A percentile compares a stretch with the other conserved stretches of the same genome.
These are phyloP conservation scores for Leptographium flavum DNA, from an alignment of 2,329 filamentous ascomycete genomes.

Conservation along the genomic window DNA sequence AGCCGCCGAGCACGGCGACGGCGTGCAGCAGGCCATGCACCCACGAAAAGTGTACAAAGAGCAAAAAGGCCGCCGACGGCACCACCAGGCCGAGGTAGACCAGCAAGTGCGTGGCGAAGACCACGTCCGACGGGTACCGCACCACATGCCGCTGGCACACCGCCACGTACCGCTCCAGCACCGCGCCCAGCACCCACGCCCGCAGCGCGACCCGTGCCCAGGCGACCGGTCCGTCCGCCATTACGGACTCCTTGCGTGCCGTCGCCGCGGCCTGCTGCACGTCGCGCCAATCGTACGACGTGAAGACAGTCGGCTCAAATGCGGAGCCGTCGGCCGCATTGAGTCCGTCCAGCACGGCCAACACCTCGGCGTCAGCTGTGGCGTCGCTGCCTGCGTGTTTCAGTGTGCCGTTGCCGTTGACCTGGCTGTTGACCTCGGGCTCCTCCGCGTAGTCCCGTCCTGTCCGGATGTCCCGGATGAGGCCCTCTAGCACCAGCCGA, in stretches of 20 bases:
- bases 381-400: neutral
- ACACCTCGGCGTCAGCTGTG: slow-evolving; percentile 13
- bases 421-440: slow-evolving; percentile 5
- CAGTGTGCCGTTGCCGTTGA: slow-evolving; percentile 1
- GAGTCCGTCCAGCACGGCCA: slow-evolving; percentile 23
- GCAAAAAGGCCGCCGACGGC: slow-evolving; percentile 45
- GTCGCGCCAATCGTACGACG: slow-evolving; percentile 24
- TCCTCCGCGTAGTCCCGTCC: slow-evolving; percentile 11
- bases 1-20: slow-evolving; percentile 47
- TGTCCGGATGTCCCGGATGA: slow-evolving; percentile 23
- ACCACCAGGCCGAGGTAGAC: slow-evolving; percentile 57
- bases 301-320: slow-evolving; percentile 33
- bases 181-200: slow-evolving; percentile 30
- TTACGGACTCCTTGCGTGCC: slow-evolving; percentile 2
- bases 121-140: slow-evolving; percentile 55
- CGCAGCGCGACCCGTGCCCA: slow-evolving; percentile 21
- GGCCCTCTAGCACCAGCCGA: slow-evolving; percentile 23
- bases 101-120: slow-evolving; percentile 64
- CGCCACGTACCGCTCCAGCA: slow-evolving; percentile 46
- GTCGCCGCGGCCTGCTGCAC: slow-evolving; percentile 17
- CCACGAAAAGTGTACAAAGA: slow-evolving; percentile 54
- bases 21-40: slow-evolving; percentile 52
- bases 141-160: slow-evolving; percentile 38
- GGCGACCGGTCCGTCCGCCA: neutral
- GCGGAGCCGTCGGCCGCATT: slow-evolving; percentile 21